Conservation (phyloP, 495 filamentous ascomycete genomes). For the Penicillium manginii region DNA sequence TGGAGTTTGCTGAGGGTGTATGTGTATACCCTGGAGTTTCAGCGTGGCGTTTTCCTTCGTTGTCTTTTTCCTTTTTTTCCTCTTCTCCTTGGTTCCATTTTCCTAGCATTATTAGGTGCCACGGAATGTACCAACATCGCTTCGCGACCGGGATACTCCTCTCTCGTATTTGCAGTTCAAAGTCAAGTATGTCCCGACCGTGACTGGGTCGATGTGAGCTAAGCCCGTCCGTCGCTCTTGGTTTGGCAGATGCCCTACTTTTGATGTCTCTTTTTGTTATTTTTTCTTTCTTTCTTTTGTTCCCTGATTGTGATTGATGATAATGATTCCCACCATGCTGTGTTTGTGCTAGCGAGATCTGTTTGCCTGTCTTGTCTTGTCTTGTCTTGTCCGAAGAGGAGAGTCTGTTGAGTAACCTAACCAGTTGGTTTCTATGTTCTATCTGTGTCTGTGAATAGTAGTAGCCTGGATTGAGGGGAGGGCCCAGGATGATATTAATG, state of each 20-base stretch:
- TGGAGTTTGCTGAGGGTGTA: slow-evolving; percentile 25
- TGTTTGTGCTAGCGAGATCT: slow-evolving; percentile 31
- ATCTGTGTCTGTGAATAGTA: not conserved
- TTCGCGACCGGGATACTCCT: slow-evolving; percentile 7
- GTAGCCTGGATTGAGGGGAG: slow-evolving; percentile 7
- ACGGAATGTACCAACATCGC: slow-evolving; percentile 28
- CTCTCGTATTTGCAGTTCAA: slow-evolving; percentile 11
- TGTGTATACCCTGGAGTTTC: slow-evolving; percentile 27
- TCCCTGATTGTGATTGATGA: slow-evolving; percentile 22
- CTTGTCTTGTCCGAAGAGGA: slow-evolving; percentile 5
- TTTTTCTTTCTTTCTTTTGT: slow-evolving; percentile 18
- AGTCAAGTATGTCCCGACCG: too few relatives aligned
- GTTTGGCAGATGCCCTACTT: slow-evolving; percentile 1
- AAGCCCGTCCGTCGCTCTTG: too few relatives aligned
- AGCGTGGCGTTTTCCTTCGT: slow-evolving; percentile 33
- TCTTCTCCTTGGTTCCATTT: slow-evolving; percentile 30
- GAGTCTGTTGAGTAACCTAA: slow-evolving; percentile 9
- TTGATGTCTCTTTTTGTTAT: slow-evolving; percentile 12
- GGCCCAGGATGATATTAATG: slow-evolving; percentile 17
- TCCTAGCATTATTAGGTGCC: slow-evolving; percentile 32
- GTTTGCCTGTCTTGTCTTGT: slow-evolving; percentile 7
- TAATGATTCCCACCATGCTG: slow-evolving; percentile 26
- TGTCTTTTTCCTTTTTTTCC: slow-evolving; percentile 25
- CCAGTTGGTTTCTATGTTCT: slow-evolving; percentile 24
- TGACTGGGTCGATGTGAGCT: too few relatives aligned